Evolutionary conservation across 768 basidiomycete species (phyloP).

Genomic region (Macrocybe gigantea): DNA sequence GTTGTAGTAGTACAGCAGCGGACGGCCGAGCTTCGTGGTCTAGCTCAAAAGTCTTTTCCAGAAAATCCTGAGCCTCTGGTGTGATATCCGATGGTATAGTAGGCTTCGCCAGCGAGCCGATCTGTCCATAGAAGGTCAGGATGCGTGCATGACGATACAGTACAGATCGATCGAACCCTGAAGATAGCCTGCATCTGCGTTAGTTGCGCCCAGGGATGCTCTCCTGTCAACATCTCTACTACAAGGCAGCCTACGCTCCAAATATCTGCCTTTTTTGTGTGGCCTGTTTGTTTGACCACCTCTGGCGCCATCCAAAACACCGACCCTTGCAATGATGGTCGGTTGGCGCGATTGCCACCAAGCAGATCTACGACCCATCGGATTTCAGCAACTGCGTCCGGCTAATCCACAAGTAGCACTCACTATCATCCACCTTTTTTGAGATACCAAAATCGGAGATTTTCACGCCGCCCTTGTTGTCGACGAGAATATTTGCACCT

Average conservation of each 20-base stretch:
- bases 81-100: constrained; percentile 90
- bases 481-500: constrained; percentile 96
- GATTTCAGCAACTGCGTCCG: not conserved
- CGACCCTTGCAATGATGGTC: constrained; percentile 93
- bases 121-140: constrained; percentile 38
- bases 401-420: constrained; percentile 25
- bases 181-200: constrained; percentile 99
- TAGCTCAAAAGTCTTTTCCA: constrained; percentile 81
- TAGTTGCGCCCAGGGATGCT: constrained; percentile 92
- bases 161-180: constrained; percentile 48
- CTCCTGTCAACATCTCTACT: constrained; percentile 95
- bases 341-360: constrained; percentile 66
- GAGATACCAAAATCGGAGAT: constrained; percentile 97
- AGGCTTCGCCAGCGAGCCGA: constrained; percentile 86
- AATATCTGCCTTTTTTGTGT: constrained; percentile 90
- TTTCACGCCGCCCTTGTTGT: constrained; percentile 96
- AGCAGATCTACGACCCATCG: constrained; percentile 27
- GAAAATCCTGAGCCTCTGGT: constrained; percentile 80
- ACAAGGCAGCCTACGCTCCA: constrained; percentile 96
- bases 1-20: constrained; percentile 68
- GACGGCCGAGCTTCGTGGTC: constrained; percentile 78
- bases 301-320: constrained; percentile 99
- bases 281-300: constrained; percentile 92
- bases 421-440: constrained; percentile 95
- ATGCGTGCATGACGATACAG: not conserved